Conservation (phyloP, 805 yeast genomes). For the Wickerhamiella hasegawae region DNA sequence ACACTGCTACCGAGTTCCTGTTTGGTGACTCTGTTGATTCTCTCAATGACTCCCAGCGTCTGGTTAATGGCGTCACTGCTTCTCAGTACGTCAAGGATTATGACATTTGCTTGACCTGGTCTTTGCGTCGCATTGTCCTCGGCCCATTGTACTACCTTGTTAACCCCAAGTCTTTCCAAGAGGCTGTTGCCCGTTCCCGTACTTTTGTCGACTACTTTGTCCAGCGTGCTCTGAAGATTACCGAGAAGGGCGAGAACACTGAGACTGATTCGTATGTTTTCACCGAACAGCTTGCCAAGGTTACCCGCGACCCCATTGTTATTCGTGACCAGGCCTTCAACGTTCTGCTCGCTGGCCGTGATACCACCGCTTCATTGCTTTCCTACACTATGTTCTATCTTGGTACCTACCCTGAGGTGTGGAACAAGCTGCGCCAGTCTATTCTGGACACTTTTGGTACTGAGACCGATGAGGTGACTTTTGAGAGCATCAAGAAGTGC, state of each 20-base stretch:
- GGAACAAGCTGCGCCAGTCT: slow-evolving; percentile 21
- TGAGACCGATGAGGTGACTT: slow-evolving; percentile 18
- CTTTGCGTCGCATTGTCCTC: slow-evolving; percentile 12
- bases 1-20: slow-evolving; percentile 19
- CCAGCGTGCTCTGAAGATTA: slow-evolving; percentile 7
- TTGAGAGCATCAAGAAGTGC: slow-evolving; percentile 28
- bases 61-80: slow-evolving; percentile 3
- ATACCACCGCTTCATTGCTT: slow-evolving; percentile 32
- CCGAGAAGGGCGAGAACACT: slow-evolving; percentile 20
- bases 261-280: slow-evolving; percentile 26
- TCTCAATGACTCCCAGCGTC: slow-evolving; percentile 8
- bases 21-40: slow-evolving; percentile 18
- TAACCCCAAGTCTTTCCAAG: slow-evolving; percentile 14
- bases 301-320: slow-evolving; percentile 27
- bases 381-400: slow-evolving; percentile 27
- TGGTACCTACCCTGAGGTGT: slow-evolving; percentile 25
- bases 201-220: slow-evolving; percentile 22
- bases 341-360: slow-evolving; percentile 32
- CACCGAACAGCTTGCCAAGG: slow-evolving; percentile 28
- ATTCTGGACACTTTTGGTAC: slow-evolving; percentile 12
- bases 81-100: slow-evolving; percentile 11
- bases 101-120: slow-evolving; percentile 9
- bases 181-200: too few species aligned
- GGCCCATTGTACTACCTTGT: slow-evolving; percentile 22
- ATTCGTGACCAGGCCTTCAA: slow-evolving; percentile 31